Conservation (phyloP, 148 eudicot species). For the Linanthus parryae region DNA sequence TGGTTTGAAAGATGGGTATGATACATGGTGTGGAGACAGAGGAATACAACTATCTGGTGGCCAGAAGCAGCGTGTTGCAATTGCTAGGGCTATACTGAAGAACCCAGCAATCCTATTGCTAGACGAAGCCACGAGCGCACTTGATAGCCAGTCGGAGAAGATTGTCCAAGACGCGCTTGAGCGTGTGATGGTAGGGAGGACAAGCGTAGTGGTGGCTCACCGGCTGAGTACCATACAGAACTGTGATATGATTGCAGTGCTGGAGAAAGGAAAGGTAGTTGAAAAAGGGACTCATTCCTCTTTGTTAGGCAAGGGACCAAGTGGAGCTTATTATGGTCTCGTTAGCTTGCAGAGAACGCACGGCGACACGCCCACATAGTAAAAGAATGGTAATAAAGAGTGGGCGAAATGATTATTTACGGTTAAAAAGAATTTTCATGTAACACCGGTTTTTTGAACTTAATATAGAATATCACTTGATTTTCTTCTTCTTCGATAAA, state of each 20-base stretch:
- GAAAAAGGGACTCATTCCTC: slow-evolving; percentile 6
- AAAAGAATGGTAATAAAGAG: too few species aligned
- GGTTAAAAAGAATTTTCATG: too few species aligned
- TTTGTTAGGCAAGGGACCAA: background rate
- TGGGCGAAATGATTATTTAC: too few species aligned
- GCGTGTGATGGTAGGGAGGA: slow-evolving; percentile 11
- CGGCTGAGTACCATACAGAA: slow-evolving; percentile 10
- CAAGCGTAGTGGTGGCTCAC: slow-evolving; percentile 10
- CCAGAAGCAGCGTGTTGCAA: slow-evolving; percentile 9
- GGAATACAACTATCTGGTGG: slow-evolving; percentile 9
- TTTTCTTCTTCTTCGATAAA: too few species aligned
- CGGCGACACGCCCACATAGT: too few species aligned
- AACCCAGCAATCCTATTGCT: slow-evolving; percentile 5
- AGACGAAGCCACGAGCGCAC: slow-evolving; percentile 10
- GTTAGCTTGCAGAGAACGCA: slow-evolving; percentile 5
- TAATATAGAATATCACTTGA: too few species aligned
- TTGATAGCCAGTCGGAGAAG: slow-evolving; percentile 10
- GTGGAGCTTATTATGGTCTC: slow-evolving; percentile 3
- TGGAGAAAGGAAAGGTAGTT: slow-evolving; percentile 6
- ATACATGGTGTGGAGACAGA: slow-evolving; percentile 7
- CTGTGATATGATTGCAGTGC: slow-evolving; percentile 7
- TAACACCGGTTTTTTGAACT: too few species aligned
- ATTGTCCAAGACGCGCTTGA: slow-evolving; percentile 7
- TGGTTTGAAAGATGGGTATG: slow-evolving; percentile 6
- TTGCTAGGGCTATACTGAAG: slow-evolving; percentile 8